These are phyloP conservation scores for Kappamyces sp. DNA, from an alignment of 192 early-diverging fungal species.

Conservation along the genomic window DNA sequence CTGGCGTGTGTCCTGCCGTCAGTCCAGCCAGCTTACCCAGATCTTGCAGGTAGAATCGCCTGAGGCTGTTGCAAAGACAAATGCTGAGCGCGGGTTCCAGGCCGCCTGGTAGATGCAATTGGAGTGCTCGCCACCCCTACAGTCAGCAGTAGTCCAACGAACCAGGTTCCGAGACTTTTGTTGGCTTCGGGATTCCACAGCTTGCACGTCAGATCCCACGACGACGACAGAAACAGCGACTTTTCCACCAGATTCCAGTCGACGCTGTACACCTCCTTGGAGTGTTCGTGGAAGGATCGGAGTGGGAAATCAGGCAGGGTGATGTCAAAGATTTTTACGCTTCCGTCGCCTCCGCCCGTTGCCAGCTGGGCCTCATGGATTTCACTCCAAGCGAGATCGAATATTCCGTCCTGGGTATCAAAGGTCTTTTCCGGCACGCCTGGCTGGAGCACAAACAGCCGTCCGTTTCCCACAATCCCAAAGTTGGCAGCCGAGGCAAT, in stretches of 20 bases:
- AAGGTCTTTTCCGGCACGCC: constrained; percentile 54
- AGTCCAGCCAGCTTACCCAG: constrained; percentile 44
- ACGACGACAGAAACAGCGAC: constrained; percentile 80
- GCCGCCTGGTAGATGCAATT: constrained; percentile 86
- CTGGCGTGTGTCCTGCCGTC: constrained; percentile 51
- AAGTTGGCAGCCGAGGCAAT: constrained; percentile 88
- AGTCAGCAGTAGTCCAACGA: too few relatives aligned
- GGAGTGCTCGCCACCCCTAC: constrained; percentile 62
- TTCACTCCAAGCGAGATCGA: constrained; percentile 94
- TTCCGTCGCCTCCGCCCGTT: constrained; percentile 88
- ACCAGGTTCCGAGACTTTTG: constrained; percentile 71
- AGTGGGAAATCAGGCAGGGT: constrained; percentile 78
- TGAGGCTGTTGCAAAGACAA: constrained; percentile 80
- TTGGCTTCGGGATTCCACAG: constrained; percentile 85
- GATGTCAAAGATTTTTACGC: constrained; percentile 90
- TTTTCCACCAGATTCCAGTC: constrained; percentile 93
- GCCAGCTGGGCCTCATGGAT: constrained; percentile 90
- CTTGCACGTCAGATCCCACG: constrained; percentile 94
- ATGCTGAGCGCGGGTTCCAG: constrained; percentile 75
- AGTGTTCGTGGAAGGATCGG: constrained; percentile 86
- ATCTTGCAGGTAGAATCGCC: constrained; percentile 87
- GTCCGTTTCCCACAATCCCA: constrained; percentile 94
- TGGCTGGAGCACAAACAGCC: constrained; percentile 68
- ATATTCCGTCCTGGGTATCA: constrained; percentile 96
- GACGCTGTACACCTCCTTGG: constrained; percentile 86